phyloP scores from a whole-genome alignment of 371 early-diverging fungal genomes.

The Hamiltosporidium tvaerminnensis region DNA sequence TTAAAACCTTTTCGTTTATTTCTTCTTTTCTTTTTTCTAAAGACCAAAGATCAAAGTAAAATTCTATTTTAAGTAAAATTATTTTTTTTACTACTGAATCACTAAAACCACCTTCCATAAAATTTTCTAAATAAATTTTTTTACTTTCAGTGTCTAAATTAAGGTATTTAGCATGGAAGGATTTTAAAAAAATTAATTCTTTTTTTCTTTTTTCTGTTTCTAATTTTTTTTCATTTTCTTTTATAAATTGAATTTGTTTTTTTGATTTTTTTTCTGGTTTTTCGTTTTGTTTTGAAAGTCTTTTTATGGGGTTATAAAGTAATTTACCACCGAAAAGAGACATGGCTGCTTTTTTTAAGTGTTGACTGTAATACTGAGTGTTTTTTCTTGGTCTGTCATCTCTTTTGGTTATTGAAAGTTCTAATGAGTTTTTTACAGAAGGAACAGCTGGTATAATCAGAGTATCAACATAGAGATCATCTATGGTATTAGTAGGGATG shows the following conservation, averaged over 20 bases:
- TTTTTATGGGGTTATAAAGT: slow-evolving; percentile 15
- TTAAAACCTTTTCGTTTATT: slow-evolving; percentile 38
- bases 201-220: slow-evolving; percentile 39
- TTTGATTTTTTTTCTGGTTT: slow-evolving; percentile 17
- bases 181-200: slow-evolving; percentile 38
- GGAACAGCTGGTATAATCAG: too few species aligned
- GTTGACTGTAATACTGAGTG: slow-evolving; percentile 14
- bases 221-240: slow-evolving; percentile 42
- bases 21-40: slow-evolving; percentile 43
- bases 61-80: slow-evolving; percentile 48
- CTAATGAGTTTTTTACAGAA: too few species aligned
- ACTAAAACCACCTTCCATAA: slow-evolving; percentile 31
- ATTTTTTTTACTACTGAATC: slow-evolving; percentile 33
- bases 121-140: slow-evolving; percentile 33
- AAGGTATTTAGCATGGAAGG: slow-evolving; percentile 43
- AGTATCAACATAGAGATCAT: too few species aligned
- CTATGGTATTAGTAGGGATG: too few species aligned
- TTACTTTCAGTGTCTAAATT: slow-evolving; percentile 27
- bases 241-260: slow-evolving; percentile 49
- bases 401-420: too few species aligned
- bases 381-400: slow-evolving; percentile 5
- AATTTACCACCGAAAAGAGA: slow-evolving; percentile 34
- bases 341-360: slow-evolving; percentile 34
- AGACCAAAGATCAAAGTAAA: slow-evolving; percentile 47
- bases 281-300: slow-evolving; percentile 6